Evolutionary conservation across 345 rosid species (phyloP), one percentile per base, ranked within the genome.

Genomic region (Clarkia xantiana): DNA sequence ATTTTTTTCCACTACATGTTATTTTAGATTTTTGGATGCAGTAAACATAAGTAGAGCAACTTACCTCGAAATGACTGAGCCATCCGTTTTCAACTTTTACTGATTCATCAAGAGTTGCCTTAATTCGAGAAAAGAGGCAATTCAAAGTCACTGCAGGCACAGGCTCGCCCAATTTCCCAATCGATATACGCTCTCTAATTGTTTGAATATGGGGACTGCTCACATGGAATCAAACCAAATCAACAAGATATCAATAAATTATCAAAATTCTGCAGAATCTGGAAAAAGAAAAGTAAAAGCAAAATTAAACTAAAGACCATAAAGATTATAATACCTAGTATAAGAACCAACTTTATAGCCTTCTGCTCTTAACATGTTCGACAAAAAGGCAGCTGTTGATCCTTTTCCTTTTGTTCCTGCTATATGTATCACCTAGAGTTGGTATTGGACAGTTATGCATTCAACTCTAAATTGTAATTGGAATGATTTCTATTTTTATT

Each of bases 331-430:
- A 11, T 57, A 85, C 91, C 97, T 83, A 4, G 96, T 81, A 67
- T 86, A 91, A 61, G 80, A 84, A 55, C 93, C 96, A 65, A 84
- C 93, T 1, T 68, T 60, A 54, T 80, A 84, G 11, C 87, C 98
- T 71, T 77, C 80, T 1, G 79, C 71, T 34, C 77, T 65, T 45
- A 91, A 67, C 44, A 91, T 82, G 58, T 70, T 91, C 2, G 96
- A 82, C 34, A 91, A 62, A 64, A 73, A 84, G 44, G 98, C 87
- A 42, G 90, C 80, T 8, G 96, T 86, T 19, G 94, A 91, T 13
- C 96, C 95, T 75, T 86, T 91, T 49, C 95, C 98, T 56, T 91
- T 86, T 1, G 96, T 91, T 54, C 98, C 98, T 49, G 96, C 90
- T 45, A 91, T 74, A 58, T 91, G 98, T 67, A 91, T 61, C 10